Base-by-base conservation (phyloP, 2,329 filamentous ascomycete genomes). In the Fusarium sp. region DNA sequence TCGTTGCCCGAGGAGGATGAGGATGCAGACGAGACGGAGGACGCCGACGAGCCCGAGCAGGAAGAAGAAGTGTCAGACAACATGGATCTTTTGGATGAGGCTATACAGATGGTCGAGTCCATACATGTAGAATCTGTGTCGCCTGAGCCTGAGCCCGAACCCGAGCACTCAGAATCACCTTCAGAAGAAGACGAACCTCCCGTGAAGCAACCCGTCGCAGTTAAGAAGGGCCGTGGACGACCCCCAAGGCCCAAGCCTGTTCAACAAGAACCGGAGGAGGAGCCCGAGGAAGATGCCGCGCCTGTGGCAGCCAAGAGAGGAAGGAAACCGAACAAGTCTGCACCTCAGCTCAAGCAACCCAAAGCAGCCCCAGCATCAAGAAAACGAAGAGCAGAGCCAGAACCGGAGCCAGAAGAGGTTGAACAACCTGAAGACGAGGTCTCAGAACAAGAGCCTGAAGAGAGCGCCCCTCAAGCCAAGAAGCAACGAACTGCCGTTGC, bases 91-190 rank as follows among this genome's bases (percentile, higher is more conserved):
- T 78, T 83, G 17, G 84, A 87, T 14, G 81, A 85, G 40, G 86
- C 85, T 4, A 79, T 86, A 75, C 79, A 81, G 46, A 83, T 87
- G 81, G 77, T 86, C 11, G 78, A 81, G 58, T 80, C 77, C 2
- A 74, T 81, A 64, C 77, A 75, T 38, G 74, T 73, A 64, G 29
- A 72, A 73, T 67, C 76, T 38, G 67, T 68, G 63, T 62, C 67
- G 22, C 69, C 67, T 6, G 71, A 69, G 22, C 64, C 69, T 2
- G 76, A 77, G 11, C 38, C 44, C 2, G 63, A 67, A 14, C 36
- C 66, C 10, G 46, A 51, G 14, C 31, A 36, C 6, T 56, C 51
- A 29, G 31, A 64, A 33, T 42, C 56, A 4, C 51, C 44, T 9
- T 62, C 62, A 4, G 66, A 40, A 7, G 65, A 71, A 35, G 57